Evolutionary conservation across 164 flowering plant genomes (phyloP).

Genomic region (Hamamelis virginiana): DNA sequence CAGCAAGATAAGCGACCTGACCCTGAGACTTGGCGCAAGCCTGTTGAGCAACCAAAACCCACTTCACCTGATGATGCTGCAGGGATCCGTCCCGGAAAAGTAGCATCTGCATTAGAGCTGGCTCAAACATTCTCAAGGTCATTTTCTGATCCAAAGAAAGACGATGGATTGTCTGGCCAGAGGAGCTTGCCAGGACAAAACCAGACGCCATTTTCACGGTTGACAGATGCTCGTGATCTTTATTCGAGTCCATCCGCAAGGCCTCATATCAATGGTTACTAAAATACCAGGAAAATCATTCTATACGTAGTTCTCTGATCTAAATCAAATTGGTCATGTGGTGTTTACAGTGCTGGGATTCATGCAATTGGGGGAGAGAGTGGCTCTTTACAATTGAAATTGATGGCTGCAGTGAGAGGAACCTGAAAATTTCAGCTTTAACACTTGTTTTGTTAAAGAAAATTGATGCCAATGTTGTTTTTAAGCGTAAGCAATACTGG

Average conservation of each 20-base stretch:
- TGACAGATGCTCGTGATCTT: no score
- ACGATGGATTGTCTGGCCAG: not conserved
- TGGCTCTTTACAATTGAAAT: no score
- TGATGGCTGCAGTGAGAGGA: no score
- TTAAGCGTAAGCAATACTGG: no score
- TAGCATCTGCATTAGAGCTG: constrained; percentile 7
- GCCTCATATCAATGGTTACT: not conserved
- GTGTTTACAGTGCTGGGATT: no score
- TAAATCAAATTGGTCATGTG: not conserved
- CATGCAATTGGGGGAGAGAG: no score
- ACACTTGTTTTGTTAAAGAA: no score
- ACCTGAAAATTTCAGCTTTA: no score
- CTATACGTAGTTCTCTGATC: not conserved
- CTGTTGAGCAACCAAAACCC: constrained; percentile 1
- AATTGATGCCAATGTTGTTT: no score
- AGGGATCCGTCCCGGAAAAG: not conserved
- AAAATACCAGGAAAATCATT: not conserved
- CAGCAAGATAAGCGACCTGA: not conserved
- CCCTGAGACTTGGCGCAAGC: constrained; percentile 10
- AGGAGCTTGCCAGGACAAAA: not conserved
- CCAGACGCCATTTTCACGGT: constrained; percentile 1
- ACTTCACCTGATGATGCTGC: not conserved
- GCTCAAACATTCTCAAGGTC: constrained; percentile 15
- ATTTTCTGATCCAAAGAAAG: not conserved
- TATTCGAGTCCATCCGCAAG: not conserved